A percentile compares a stretch with the other conserved stretches of the same genome.
These are phyloP conservation scores for Venturia nashicola DNA, from an alignment of 2,329 filamentous ascomycete species.

Conservation along the genomic window DNA sequence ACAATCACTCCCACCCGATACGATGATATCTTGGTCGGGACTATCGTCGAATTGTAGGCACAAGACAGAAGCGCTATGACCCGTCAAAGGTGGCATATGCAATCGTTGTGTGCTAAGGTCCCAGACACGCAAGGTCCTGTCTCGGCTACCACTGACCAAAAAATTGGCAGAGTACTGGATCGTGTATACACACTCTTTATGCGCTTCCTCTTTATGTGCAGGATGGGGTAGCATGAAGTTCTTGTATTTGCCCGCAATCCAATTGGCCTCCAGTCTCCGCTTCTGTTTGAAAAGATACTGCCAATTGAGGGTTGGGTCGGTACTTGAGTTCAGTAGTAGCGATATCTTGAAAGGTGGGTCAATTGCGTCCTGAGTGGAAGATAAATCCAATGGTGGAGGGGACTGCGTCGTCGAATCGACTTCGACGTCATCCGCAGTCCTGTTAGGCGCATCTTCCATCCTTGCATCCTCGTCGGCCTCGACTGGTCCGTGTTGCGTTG, in stretches of 20 bases:
- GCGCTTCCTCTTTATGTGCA: conserved; percentile 64
- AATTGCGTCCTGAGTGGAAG: conserved; percentile 7
- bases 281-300: conserved; percentile 86
- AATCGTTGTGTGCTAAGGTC: conserved; percentile 70
- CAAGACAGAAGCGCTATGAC: conserved; percentile 76
- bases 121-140: conserved; percentile 82
- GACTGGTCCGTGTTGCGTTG: conserved; percentile 34
- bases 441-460: conserved; percentile 22
- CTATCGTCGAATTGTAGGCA: conserved; percentile 91
- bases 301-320: conserved; percentile 67
- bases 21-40: conserved; percentile 79
- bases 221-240: conserved; percentile 91
- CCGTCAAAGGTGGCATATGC: conserved; percentile 58
- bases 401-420: conserved; percentile 11
- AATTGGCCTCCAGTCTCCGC: conserved; percentile 75
- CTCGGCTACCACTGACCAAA: conserved; percentile 86
- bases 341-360: conserved; percentile 21
- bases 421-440: conserved; percentile 14
- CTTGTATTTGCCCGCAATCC: conserved; percentile 67
- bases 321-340: conserved; percentile 19
- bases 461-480: conserved; percentile 30
- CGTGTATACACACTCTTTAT: conserved; percentile 88
- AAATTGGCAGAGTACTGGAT: conserved; percentile 79
- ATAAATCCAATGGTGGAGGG: neutral
- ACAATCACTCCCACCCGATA: conserved; percentile 88